Base-by-base conservation (phyloP, 129 eudicot species). In the Artemisia annua region DNA sequence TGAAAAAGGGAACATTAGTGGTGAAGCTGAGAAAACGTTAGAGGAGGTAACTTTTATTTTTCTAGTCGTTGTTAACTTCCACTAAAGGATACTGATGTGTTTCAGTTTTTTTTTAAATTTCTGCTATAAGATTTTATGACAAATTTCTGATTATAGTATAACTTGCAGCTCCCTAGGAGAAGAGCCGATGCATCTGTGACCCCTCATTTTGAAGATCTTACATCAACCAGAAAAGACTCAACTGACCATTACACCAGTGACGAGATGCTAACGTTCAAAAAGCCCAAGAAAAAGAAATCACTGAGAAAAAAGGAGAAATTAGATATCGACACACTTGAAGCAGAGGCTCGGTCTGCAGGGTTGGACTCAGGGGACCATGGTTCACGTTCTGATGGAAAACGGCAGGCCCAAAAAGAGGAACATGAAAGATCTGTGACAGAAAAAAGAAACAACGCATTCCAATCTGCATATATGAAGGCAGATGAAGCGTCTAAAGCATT, bases 281-380 rank as follows among this genome's bases (percentile, higher is more conserved):
- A 90, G 75, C 96, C 99, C 54, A 94, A 90, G 87, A 94, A 94
- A 80, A 94, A 88, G 89, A 94, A 94, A 74, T 94, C 99, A 13
- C 56, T 90, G 70, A 85, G 99, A 73, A 94, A 94, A 75, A 94
- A 86, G 79, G 91, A 94, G 24, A 94, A 94, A 71, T 72, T 94
- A 73, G 96, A 94, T 65, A 4, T 90, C 11, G 90, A 90, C 69
- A 88, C 96, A 44, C 93, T 94, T 18, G 97, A 90, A 74, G 99
- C 91, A 64, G 99, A 94, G 81, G 99, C 99, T 35, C 77, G 67
- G 12, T 72, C 97, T 63, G 79, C 89, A 59, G 99, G 99, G 79
- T 69, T 94, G 70, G 99, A 97, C 18, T 67, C 67, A 35, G 88
- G 69, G 32, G 97, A 94, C 70, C 97, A 89, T 72, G 97, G 99